These are phyloP conservation scores for Yarrowia keelungensis DNA, from an alignment of 805 yeast species.

Conservation along the genomic window DNA sequence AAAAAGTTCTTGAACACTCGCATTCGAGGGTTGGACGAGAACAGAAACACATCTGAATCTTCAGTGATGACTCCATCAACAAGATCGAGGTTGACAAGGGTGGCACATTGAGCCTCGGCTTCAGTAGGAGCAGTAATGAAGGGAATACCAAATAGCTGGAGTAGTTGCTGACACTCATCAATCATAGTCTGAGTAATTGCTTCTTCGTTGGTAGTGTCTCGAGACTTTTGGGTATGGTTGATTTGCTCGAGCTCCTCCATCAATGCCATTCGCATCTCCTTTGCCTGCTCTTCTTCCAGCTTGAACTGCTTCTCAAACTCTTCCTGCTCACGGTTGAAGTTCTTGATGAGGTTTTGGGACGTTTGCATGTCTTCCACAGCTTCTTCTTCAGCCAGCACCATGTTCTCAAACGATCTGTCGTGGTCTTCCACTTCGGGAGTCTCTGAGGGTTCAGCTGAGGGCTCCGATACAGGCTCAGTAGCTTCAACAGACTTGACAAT, in stretches of 20 bases:
- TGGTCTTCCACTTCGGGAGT: no score
- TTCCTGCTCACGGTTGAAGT: constrained; percentile 40
- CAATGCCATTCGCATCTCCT: constrained; percentile 65
- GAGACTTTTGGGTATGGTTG: constrained; percentile 68
- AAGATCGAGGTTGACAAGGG: constrained; percentile 65
- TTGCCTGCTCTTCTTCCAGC: constrained; percentile 71
- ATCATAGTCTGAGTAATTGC: constrained; percentile 88
- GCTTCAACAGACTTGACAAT: constrained; percentile 11
- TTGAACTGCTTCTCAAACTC: constrained; percentile 48
- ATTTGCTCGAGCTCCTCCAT: constrained; percentile 73
- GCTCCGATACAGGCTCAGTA: background rate
- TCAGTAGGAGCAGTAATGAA: constrained; percentile 97
- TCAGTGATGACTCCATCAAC: constrained; percentile 97
- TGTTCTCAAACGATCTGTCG: constrained; percentile 17
- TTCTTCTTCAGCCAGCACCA: constrained; percentile 35
- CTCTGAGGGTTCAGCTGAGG: background rate
- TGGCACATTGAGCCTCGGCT: constrained; percentile 98
- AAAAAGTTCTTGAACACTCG: constrained; percentile 88
- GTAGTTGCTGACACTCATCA: constrained; percentile 85
- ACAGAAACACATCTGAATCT: constrained; percentile 94
- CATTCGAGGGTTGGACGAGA: constrained; percentile 69
- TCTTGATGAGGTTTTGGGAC: constrained; percentile 29
- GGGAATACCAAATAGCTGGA: constrained; percentile 91
- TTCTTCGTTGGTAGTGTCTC: constrained; percentile 52
- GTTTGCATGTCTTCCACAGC: constrained; percentile 36